Conservation (phyloP, 306 rosid species). For the Boehmeria nivea region DNA sequence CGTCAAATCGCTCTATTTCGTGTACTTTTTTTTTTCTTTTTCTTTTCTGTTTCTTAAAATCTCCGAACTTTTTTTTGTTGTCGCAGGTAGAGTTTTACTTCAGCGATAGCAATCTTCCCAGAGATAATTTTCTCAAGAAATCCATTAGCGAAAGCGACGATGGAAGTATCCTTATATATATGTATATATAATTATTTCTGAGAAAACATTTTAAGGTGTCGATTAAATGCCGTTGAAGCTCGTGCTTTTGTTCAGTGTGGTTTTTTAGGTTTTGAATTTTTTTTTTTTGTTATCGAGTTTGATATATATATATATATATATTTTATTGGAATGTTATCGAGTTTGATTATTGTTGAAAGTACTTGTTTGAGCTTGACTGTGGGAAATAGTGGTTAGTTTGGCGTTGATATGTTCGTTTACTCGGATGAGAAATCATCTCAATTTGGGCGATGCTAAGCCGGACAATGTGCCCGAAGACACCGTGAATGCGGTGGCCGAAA, state of each 20-base stretch:
- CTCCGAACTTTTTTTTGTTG: neutral
- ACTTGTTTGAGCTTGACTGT: conserved; percentile 44
- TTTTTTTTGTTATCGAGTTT: neutral
- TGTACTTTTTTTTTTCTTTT: neutral
- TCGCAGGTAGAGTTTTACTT: conserved; percentile 85
- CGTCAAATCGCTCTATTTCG: neutral
- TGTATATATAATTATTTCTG: too few species aligned
- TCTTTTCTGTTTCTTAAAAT: neutral
- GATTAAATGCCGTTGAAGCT: too few species aligned
- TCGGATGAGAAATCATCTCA: conserved; percentile 72
- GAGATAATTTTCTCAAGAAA: conserved; percentile 59
- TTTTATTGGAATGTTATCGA: too few species aligned
- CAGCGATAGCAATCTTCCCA: conserved; percentile 88
- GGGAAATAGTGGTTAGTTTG: conserved; percentile 57
- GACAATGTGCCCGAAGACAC: conserved; percentile 45
- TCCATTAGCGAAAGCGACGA: conserved; percentile 54
- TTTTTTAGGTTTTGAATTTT: too few species aligned
- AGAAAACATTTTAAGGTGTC: too few species aligned
- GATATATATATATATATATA: neutral
- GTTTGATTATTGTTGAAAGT: neutral
- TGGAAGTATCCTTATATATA: conserved; percentile 86
- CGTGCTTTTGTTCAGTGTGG: too few species aligned
- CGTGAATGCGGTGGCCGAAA: conserved; percentile 66
- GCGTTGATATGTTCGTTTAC: conserved; percentile 71
- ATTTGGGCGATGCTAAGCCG: conserved; percentile 51